Evolutionary conservation across 2,329 filamentous ascomycete genomes (phyloP).

Genomic region (Xylariaceae sp.): DNA sequence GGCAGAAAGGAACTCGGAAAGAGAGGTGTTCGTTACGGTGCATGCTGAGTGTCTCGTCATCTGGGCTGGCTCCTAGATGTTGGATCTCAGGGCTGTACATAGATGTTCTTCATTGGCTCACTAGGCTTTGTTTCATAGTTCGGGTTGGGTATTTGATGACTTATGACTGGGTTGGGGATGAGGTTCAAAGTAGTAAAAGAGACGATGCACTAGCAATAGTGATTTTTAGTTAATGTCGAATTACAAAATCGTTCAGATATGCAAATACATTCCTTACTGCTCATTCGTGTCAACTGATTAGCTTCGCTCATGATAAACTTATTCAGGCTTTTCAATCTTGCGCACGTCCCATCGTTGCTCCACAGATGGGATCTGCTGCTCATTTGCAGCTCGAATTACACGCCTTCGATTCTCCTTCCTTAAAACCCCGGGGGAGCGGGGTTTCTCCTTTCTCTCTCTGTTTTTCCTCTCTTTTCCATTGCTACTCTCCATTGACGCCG

Average conservation of each 20-base stretch:
- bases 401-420: no score
- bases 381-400: no score
- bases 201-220: slow-evolving; percentile 19
- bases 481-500: no score
- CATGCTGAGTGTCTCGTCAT: slow-evolving; percentile 28
- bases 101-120: slow-evolving; percentile 2
- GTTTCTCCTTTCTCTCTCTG: no score
- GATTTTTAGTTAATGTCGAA: slow-evolving; percentile 7
- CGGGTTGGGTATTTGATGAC: neutral
- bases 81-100: slow-evolving; percentile 7
- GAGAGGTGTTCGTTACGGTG: slow-evolving; percentile 59
- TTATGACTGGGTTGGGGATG: neutral
- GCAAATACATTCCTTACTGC: neutral
- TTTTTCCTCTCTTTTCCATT: no score
- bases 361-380: no score
- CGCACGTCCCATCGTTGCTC: no score
- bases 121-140: no score
- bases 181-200: slow-evolving; percentile 4
- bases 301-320: no score
- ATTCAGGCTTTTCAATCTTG: no score
- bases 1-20: slow-evolving; percentile 70
- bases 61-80: slow-evolving; percentile 12
- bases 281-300: neutral
- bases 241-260: slow-evolving; percentile 4
- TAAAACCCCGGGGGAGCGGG: no score